Conservation (phyloP, 2,329 filamentous ascomycete species). For the Bipolaris cookei region DNA sequence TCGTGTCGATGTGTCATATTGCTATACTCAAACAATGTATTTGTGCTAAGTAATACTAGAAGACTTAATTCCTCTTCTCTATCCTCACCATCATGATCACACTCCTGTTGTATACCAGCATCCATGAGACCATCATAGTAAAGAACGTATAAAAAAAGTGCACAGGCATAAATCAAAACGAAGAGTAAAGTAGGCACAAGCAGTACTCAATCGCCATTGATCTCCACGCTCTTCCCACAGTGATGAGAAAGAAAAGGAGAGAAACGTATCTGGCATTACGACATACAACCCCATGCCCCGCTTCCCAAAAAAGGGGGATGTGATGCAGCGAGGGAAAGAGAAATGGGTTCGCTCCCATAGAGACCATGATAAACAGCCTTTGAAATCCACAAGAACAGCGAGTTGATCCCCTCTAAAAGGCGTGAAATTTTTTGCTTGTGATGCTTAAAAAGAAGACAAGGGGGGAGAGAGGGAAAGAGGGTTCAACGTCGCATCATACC, state of each 20-base stretch:
- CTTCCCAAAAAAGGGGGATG: not conserved
- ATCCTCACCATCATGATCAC: too few relatives aligned
- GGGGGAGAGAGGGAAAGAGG: not conserved
- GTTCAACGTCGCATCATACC: slow-evolving; percentile 4
- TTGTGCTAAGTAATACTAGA: too few relatives aligned
- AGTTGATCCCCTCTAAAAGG: not conserved
- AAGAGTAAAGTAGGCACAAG: too few relatives aligned
- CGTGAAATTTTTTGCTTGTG: not conserved
- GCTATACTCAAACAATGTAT: too few relatives aligned
- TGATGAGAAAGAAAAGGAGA: not conserved
- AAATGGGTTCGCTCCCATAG: not conserved
- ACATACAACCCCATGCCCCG: not conserved
- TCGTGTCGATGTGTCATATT: too few relatives aligned
- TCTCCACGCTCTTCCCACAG: not conserved
- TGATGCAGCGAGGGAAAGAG: not conserved
- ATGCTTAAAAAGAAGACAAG: not conserved
- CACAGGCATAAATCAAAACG: too few relatives aligned
- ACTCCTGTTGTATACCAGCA: too few relatives aligned
- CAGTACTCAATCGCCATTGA: not conserved
- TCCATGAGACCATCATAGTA: too few relatives aligned
- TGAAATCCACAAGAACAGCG: not conserved
- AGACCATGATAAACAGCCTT: not conserved
- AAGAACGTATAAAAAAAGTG: too few relatives aligned
- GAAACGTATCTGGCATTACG: not conserved
- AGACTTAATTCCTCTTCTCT: too few relatives aligned